A percentile compares a stretch with the other conserved stretches of the same genome.
phyloP scores from a whole-genome alignment of 2,329 filamentous ascomycete species.

The Exophiala phaeomuriformis region DNA sequence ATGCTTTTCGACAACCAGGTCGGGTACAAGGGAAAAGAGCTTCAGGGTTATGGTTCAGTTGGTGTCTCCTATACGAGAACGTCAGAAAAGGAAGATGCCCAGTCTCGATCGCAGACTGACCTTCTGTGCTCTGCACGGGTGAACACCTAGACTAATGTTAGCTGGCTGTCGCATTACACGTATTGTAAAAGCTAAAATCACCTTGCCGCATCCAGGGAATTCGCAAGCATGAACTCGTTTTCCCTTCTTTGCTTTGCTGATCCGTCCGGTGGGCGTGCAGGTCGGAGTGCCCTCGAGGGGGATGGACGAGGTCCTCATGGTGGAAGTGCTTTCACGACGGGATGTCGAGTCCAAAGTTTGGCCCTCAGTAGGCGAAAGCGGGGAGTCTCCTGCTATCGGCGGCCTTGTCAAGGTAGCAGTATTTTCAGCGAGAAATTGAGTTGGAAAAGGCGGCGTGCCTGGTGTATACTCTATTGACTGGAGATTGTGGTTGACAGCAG shows the following conservation, averaged over 20 bases:
- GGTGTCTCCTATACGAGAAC: constrained; percentile 38
- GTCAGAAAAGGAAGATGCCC: constrained; percentile 3
- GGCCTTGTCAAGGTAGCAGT: constrained; percentile 11
- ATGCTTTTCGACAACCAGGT: constrained; percentile 41
- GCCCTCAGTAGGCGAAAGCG: constrained; percentile 18
- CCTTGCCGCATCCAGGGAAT: constrained; percentile 43
- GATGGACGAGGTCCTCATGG: constrained; percentile 27
- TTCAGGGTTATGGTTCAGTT: constrained; percentile 45
- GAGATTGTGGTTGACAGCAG: constrained; percentile 11
- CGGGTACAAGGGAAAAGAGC: constrained; percentile 40
- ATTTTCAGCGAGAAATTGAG: constrained; percentile 11
- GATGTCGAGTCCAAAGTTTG: constrained; percentile 14
- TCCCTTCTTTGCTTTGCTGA: constrained; percentile 48
- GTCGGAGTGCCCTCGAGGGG: constrained; percentile 32
- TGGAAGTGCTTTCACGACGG: constrained; percentile 26
- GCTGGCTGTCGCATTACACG: constrained; percentile 3
- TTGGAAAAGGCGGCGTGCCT: constrained; percentile 6
- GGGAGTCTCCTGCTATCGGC: constrained; percentile 18
- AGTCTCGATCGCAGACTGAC: constrained; percentile 9
- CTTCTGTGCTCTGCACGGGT: constrained; percentile 45
- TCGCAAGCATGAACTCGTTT: constrained; percentile 46
- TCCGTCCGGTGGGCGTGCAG: constrained; percentile 45
- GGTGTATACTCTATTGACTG: constrained; percentile 15
- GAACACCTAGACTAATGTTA: constrained; percentile 36
- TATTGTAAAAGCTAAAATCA: constrained; percentile 25